Conservation (phyloP, 2,329 filamentous ascomycete genomes). For the Penicillium thymicola region DNA sequence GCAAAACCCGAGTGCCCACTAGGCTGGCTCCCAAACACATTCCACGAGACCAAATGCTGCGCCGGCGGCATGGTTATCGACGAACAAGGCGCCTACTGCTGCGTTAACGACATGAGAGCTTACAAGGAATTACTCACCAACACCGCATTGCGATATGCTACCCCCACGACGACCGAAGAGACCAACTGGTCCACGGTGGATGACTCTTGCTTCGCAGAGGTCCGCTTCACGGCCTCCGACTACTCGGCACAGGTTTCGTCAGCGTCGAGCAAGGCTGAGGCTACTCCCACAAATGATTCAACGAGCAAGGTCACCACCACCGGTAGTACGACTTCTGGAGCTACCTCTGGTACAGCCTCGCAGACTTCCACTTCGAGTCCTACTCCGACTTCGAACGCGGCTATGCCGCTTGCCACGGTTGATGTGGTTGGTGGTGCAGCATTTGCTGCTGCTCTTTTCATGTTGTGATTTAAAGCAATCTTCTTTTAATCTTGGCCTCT, state of each 20-base stretch:
- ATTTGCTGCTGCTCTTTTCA: constrained; percentile 7
- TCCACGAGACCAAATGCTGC: neutral
- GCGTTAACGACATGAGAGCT: neutral
- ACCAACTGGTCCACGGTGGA: neutral
- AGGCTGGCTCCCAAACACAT: constrained; percentile 1
- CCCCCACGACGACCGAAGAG: neutral
- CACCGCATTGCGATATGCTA: neutral
- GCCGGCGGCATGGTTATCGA: neutral
- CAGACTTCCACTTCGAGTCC: neutral
- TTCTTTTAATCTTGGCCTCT: neutral
- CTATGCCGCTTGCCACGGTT: constrained; percentile 1
- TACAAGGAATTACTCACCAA: neutral
- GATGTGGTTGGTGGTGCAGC: neutral
- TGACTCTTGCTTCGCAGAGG: neutral
- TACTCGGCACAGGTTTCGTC: constrained; percentile 10
- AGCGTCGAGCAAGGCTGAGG: neutral
- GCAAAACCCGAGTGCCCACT: neutral
- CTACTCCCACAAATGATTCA: neutral
- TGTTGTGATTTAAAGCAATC: neutral
- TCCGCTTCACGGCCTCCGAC: constrained; percentile 9
- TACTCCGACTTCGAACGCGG: neutral
- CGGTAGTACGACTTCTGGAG: neutral
- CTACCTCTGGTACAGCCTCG: neutral
- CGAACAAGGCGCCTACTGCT: constrained; percentile 2
- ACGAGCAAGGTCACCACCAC: neutral